Conservation (phyloP, 768 basidiomycete species). For the Leccinum aurantiacum region DNA sequence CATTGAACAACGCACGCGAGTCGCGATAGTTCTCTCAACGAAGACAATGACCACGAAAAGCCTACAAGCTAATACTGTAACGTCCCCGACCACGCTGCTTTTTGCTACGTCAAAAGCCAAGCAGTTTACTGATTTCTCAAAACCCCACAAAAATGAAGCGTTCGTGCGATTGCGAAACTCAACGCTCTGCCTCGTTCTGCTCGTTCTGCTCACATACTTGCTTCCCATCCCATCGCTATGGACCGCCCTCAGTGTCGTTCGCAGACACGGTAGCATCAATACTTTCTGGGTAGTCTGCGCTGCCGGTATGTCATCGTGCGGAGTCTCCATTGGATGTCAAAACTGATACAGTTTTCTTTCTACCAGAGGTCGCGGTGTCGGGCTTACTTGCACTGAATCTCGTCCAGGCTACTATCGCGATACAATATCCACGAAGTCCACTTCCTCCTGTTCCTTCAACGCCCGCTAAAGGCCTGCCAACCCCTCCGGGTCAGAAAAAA, state of each 20-base stretch:
- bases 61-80: not conserved
- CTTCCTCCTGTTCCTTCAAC: slow-evolving; percentile 28
- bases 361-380: slow-evolving; percentile 32
- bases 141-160: slow-evolving; percentile 39
- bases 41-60: slow-evolving; percentile 17
- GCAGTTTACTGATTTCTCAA: slow-evolving; percentile 26
- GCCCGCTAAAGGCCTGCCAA: slow-evolving; percentile 22
- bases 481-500: slow-evolving; percentile 30
- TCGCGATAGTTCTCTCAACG: not conserved
- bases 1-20: not conserved
- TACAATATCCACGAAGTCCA: slow-evolving; percentile 36
- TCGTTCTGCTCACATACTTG: slow-evolving; percentile 38
- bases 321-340: not conserved
- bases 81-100: slow-evolving; percentile 26
- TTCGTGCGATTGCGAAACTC: slow-evolving; percentile 41
- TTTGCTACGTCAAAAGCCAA: slow-evolving; percentile 25
- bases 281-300: slow-evolving; percentile 28
- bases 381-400: slow-evolving; percentile 35
- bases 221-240: slow-evolving; percentile 39
- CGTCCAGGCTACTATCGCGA: slow-evolving; percentile 36
- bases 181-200: slow-evolving; percentile 31
- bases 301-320: slow-evolving; percentile 27
- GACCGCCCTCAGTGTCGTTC: slow-evolving; percentile 35
- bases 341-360: not conserved
- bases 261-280: slow-evolving; percentile 8